A percentile compares a stretch with the other conserved stretches of the same genome.
Conservation (phyloP, 1,284 basidiomycete genomes). For the Amylostereum areolatum region DNA sequence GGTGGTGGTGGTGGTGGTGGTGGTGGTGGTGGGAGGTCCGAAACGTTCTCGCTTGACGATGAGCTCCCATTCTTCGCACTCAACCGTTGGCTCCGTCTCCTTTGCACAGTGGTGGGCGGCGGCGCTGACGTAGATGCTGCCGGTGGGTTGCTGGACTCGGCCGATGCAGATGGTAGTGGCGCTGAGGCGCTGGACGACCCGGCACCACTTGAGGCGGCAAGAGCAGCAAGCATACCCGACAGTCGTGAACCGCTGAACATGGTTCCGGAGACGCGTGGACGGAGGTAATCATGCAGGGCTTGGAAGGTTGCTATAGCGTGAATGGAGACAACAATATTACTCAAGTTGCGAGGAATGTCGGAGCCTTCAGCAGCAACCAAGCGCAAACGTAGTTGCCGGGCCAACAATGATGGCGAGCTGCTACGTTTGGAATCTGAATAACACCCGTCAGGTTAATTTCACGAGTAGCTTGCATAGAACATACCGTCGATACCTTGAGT, state of each 20-base stretch:
- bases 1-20: conserved; percentile 6
- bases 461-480: conserved; percentile 17
- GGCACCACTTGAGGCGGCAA: conserved; percentile 70
- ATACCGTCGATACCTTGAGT: conserved; percentile 70
- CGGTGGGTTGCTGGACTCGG: conserved; percentile 16
- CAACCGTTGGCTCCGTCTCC: conserved; percentile 78
- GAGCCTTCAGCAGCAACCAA: conserved; percentile 84
- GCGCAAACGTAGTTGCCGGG: conserved; percentile 83
- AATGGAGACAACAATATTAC: conserved; percentile 90
- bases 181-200: conserved; percentile 28
- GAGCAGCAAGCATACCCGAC: conserved; percentile 86
- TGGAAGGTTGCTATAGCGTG: conserved; percentile 97
- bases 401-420: conserved; percentile 75
- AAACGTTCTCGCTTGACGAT: conserved; percentile 20
- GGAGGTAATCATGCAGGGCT: conserved; percentile 89
- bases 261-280: conserved; percentile 81
- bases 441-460: conserved; percentile 1
- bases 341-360: conserved; percentile 79
- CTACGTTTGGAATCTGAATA: conserved; percentile 71
- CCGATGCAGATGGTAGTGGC: conserved; percentile 20
- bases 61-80: conserved; percentile 55
- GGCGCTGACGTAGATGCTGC: conserved; percentile 26
- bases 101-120: conserved; percentile 28
- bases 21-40: conserved; percentile 4
- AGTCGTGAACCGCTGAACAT: conserved; percentile 63